These are phyloP conservation scores for Hygrophila difformis DNA, from an alignment of 257 asterid genomes.

Conservation along the genomic window DNA sequence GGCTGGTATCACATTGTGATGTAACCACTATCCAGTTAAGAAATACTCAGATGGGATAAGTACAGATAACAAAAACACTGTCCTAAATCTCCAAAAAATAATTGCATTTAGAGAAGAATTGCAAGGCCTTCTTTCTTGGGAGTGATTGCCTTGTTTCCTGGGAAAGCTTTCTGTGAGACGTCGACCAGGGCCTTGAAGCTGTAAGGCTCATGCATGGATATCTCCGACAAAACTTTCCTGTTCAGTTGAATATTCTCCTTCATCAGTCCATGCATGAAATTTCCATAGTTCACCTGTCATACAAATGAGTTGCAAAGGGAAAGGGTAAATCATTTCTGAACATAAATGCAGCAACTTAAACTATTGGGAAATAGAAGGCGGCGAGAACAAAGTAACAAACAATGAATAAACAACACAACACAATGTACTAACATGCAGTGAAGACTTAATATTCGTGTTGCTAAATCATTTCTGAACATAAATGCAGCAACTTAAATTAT, in stretches of 20 bases:
- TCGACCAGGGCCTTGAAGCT: slow-evolving; percentile 93
- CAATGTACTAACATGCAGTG: no score
- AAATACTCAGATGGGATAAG: no score
- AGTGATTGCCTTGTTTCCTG: slow-evolving; percentile 52
- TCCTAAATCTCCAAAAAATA: background rate
- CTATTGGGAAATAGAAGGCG: no score
- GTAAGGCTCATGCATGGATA: slow-evolving; percentile 79
- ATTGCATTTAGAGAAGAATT: slow-evolving; percentile 28
- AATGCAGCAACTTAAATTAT: no score
- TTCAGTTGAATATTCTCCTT: slow-evolving; percentile 88
- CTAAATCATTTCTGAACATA: no score
- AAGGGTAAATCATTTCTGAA: background rate
- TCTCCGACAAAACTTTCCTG: slow-evolving; percentile 63
- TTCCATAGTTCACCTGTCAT: slow-evolving; percentile 61
- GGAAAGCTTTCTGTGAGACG: slow-evolving; percentile 61
- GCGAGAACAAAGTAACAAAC: no score
- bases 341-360: no score
- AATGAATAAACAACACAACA: no score
- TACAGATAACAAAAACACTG: no score
- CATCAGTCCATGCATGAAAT: slow-evolving; percentile 83
- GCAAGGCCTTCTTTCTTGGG: slow-evolving; percentile 77
- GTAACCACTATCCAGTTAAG: no score
- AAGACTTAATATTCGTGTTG: no score
- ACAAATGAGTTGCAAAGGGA: background rate
- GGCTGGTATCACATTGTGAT: no score